phyloP scores from a whole-genome alignment of 1,284 basidiomycete genomes.

The Sporisorium iseilematis-ciliati region DNA sequence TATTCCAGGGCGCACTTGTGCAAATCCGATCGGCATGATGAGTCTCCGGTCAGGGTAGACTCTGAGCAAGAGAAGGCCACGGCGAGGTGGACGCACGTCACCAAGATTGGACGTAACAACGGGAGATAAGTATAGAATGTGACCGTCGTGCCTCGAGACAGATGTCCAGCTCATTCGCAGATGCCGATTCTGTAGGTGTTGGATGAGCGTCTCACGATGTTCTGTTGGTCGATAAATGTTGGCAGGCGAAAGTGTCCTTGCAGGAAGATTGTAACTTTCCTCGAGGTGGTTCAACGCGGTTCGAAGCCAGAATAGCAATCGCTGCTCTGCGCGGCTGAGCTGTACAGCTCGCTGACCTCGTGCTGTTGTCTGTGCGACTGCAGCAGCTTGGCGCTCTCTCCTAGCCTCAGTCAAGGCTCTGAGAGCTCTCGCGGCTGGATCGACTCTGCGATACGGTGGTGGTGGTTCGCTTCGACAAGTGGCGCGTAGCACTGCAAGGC shows the following conservation, averaged over 20 bases:
- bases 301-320: too few relatives aligned
- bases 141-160: not conserved
- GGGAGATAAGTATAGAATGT: not conserved
- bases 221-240: not conserved
- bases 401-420: too few relatives aligned
- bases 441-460: too few relatives aligned
- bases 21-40: not conserved
- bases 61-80: not conserved
- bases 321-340: too few relatives aligned
- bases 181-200: not conserved
- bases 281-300: not conserved
- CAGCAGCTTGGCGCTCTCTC: too few relatives aligned
- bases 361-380: too few relatives aligned
- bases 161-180: not conserved
- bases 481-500: too few relatives aligned
- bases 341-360: too few relatives aligned
- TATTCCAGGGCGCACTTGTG: not conserved
- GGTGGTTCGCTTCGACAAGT: too few relatives aligned
- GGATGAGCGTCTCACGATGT: not conserved
- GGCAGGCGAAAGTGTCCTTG: not conserved
- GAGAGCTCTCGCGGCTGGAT: too few relatives aligned
- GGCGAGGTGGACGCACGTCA: not conserved
- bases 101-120: not conserved
- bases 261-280: not conserved
- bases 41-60: not conserved